A percentile compares a stretch with the other conserved stretches of the same genome.
phyloP scores from a whole-genome alignment of 805 yeast genomes.

The Scheffersomyces lignosus region DNA sequence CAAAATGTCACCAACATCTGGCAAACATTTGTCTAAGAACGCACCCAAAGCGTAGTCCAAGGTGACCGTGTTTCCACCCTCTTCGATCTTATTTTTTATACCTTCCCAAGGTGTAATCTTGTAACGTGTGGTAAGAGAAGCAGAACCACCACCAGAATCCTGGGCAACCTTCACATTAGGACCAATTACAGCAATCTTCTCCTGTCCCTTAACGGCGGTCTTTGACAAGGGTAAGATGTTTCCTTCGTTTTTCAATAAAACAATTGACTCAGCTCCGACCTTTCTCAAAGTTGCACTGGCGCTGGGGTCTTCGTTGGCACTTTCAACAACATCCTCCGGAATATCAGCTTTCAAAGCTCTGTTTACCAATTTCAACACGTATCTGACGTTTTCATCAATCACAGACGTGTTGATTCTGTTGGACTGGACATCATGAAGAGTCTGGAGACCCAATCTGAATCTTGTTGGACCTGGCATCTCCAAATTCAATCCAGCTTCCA shows the following conservation, averaged over 20 bases:
- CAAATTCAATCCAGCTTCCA: conserved; percentile 58
- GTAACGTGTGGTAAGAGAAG: conserved; percentile 50
- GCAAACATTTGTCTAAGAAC: conserved; percentile 28
- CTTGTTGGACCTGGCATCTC: conserved; percentile 69
- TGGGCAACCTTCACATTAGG: conserved; percentile 54
- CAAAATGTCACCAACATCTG: conserved; percentile 26
- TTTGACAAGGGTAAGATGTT: conserved; percentile 46
- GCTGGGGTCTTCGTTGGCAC: conserved; percentile 42
- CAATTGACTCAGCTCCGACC: conserved; percentile 49
- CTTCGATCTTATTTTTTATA: conserved; percentile 29
- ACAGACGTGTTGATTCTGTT: conserved; percentile 41
- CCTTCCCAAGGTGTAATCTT: conserved; percentile 50
- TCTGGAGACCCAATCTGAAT: conserved; percentile 41
- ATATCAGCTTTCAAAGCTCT: conserved; percentile 42
- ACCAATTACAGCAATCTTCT: conserved; percentile 54
- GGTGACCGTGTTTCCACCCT: conserved; percentile 22
- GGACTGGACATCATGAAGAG: conserved; percentile 42
- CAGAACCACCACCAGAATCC: conserved; percentile 65
- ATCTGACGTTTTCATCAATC: conserved; percentile 49
- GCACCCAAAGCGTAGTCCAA: conserved; percentile 34
- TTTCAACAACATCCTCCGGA: conserved; percentile 34
- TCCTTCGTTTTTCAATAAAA: conserved; percentile 55
- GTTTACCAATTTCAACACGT: conserved; percentile 49
- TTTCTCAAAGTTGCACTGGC: conserved; percentile 10
- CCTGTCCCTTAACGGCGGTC: conserved; percentile 14